Conservation (phyloP, 306 rosid genomes). For the Citrullus mucosospermus region DNA sequence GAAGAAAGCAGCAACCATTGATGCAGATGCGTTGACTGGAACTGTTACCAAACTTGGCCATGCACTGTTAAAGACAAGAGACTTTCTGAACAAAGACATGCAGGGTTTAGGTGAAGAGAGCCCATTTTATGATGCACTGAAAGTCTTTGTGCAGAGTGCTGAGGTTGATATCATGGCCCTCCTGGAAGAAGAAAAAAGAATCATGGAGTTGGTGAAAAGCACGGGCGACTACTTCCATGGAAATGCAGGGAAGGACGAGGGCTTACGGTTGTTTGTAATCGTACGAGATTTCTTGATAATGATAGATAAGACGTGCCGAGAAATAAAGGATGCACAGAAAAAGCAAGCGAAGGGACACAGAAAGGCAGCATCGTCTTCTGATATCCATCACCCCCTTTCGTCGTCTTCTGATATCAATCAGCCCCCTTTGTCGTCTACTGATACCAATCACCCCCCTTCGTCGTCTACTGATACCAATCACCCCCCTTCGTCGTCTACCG, state of each 20-base stretch:
- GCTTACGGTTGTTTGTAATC: slow-evolving; percentile 57
- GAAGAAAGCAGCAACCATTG: slow-evolving; percentile 67
- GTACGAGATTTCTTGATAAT: slow-evolving; percentile 79
- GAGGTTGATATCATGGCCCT: slow-evolving; percentile 43
- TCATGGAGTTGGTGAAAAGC: slow-evolving; percentile 69
- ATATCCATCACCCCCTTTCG: slow-evolving; percentile 11
- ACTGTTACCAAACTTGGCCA: slow-evolving; percentile 64
- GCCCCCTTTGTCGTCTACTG: neutral
- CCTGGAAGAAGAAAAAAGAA: slow-evolving; percentile 66
- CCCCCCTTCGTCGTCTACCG: neutral
- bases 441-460: neutral
- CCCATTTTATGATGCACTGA: slow-evolving; percentile 34
- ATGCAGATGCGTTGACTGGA: slow-evolving; percentile 66
- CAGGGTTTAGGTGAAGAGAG: slow-evolving; percentile 20
- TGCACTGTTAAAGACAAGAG: slow-evolving; percentile 40
- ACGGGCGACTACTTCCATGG: slow-evolving; percentile 97
- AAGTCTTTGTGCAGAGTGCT: slow-evolving; percentile 55
- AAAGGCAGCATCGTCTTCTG: slow-evolving; percentile 27
- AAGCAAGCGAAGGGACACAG: slow-evolving; percentile 17
- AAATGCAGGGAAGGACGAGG: slow-evolving; percentile 76
- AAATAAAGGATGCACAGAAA: slow-evolving; percentile 35
- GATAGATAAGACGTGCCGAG: slow-evolving; percentile 74
- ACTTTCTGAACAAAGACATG: slow-evolving; percentile 43
- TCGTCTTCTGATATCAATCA: neutral
- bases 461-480: neutral